A percentile compares a stretch with the other conserved stretches of the same genome.
Conservation (phyloP, 208 protist genomes). For the Leishmania tarentolae region DNA sequence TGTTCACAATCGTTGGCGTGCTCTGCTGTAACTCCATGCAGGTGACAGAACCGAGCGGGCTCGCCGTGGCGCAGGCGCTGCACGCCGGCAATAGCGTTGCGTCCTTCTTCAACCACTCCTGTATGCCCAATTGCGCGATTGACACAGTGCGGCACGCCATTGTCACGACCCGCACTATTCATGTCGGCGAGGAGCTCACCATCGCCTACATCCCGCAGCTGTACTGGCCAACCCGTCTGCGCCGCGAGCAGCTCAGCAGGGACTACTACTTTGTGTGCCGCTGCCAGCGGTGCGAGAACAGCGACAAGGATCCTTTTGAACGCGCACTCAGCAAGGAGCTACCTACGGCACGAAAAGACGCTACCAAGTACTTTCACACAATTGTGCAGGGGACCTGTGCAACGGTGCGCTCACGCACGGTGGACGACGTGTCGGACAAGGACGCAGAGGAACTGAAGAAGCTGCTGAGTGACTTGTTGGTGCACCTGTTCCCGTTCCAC, state of each 20-base stretch:
- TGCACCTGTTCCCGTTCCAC: slow-evolving; percentile 75
- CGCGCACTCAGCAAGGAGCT: slow-evolving; percentile 43
- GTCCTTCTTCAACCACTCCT: slow-evolving; percentile 89
- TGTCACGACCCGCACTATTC: slow-evolving; percentile 61
- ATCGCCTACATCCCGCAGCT: slow-evolving; percentile 89
- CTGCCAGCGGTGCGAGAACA: slow-evolving; percentile 59
- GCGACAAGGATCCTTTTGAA: slow-evolving; percentile 59
- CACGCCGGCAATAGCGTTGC: slow-evolving; percentile 45
- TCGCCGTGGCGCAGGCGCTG: slow-evolving; percentile 80
- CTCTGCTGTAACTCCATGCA: slow-evolving; percentile 85
- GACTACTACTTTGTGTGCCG: slow-evolving; percentile 82
- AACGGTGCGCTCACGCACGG: slow-evolving; percentile 40
- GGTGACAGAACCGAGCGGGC: slow-evolving; percentile 56
- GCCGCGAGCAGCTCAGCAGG: slow-evolving; percentile 55
- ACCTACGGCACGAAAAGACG: slow-evolving; percentile 21
- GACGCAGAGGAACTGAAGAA: slow-evolving; percentile 46
- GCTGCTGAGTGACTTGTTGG: slow-evolving; percentile 44
- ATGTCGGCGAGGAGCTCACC: slow-evolving; percentile 68
- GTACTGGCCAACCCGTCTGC: slow-evolving; percentile 77
- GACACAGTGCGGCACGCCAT: slow-evolving; percentile 44
- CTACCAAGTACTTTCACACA: slow-evolving; percentile 50
- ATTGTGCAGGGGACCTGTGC: slow-evolving; percentile 56
- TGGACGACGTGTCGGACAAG: slow-evolving; percentile 34
- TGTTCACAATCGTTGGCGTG: slow-evolving; percentile 59
- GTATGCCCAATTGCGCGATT: slow-evolving; percentile 81